These are phyloP conservation scores for Thinopyrum elongatum DNA, from an alignment of 176 grass and related monocot species.

Conservation along the genomic window DNA sequence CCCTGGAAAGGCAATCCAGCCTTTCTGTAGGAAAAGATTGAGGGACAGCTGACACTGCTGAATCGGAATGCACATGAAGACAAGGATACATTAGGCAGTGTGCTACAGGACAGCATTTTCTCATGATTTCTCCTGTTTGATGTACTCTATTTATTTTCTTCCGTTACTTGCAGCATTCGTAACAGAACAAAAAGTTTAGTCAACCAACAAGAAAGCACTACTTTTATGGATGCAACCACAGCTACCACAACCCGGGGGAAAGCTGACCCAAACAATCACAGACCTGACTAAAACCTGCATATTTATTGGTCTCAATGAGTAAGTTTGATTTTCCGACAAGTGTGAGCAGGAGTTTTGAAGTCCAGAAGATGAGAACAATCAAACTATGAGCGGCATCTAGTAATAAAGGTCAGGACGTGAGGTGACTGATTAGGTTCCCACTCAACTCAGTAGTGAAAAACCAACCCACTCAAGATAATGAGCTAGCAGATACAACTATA, in stretches of 20 bases:
- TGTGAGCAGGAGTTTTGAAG: background rate
- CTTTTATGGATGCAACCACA: background rate
- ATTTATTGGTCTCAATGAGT: background rate
- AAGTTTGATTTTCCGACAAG: background rate
- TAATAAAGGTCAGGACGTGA: background rate
- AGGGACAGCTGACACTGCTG: background rate
- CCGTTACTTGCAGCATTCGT: background rate
- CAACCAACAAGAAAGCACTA: constrained; percentile 7
- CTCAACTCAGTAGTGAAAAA: background rate
- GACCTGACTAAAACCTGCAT: constrained; percentile 3
- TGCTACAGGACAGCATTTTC: background rate
- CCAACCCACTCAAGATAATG: background rate
- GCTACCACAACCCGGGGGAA: background rate
- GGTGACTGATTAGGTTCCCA: background rate
- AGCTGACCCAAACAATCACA: constrained; percentile 5
- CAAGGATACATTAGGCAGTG: background rate
- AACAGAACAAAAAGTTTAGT: constrained; percentile 3
- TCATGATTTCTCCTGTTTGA: constrained; percentile 4
- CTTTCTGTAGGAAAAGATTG: background rate
- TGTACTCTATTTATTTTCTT: constrained; percentile 2
- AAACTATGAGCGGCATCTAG: background rate
- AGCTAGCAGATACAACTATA: constrained; percentile 1
- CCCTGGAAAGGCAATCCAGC: background rate
- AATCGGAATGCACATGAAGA: background rate
- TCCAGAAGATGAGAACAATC: constrained; percentile 13